phyloP scores from a whole-genome alignment of 257 asterid species.

The Fraxinus pennsylvanica region DNA sequence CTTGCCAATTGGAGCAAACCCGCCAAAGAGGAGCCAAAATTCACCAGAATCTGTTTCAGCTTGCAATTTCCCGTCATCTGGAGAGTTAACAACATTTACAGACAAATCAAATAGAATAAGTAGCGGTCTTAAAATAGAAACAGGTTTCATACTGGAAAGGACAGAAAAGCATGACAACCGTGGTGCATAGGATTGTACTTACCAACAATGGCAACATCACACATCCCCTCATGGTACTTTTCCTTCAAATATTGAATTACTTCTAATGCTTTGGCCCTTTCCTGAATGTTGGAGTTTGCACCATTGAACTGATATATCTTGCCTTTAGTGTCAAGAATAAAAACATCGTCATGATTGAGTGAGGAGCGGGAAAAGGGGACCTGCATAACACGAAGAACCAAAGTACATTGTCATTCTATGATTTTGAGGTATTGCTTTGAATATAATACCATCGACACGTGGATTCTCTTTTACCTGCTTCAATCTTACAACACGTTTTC shows the following conservation, averaged over 20 bases:
- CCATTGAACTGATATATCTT: conserved; percentile 98
- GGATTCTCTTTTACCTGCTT: conserved; percentile 61
- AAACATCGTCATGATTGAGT: conserved; percentile 93
- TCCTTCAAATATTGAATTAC: conserved; percentile 94
- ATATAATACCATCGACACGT: neutral
- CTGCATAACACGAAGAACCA: conserved; percentile 45
- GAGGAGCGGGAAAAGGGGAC: conserved; percentile 97
- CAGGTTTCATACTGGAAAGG: conserved; percentile 2
- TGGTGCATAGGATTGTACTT: conserved; percentile 26
- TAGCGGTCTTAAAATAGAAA: conserved; percentile 11
- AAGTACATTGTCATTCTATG: conserved; percentile 18
- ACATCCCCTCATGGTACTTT: conserved; percentile 86
- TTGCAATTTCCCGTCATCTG: conserved; percentile 97
- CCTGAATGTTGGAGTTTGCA: conserved; percentile 92
- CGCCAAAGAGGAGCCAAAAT: conserved; percentile 99
- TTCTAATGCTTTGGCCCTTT: conserved; percentile 97
- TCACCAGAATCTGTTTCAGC: conserved; percentile 98
- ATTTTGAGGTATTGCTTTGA: neutral
- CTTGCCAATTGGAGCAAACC: conserved; percentile 96
- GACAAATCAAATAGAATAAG: conserved; percentile 11
- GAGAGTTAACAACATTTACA: conserved; percentile 24
- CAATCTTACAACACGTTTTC: conserved; percentile 81
- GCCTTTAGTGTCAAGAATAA: conserved; percentile 82
- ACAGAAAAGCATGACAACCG: conserved; percentile 7
- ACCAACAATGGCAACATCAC: conserved; percentile 99